Conservation (phyloP, 2,329 filamentous ascomycete genomes). For the Seiridium unicorne region DNA sequence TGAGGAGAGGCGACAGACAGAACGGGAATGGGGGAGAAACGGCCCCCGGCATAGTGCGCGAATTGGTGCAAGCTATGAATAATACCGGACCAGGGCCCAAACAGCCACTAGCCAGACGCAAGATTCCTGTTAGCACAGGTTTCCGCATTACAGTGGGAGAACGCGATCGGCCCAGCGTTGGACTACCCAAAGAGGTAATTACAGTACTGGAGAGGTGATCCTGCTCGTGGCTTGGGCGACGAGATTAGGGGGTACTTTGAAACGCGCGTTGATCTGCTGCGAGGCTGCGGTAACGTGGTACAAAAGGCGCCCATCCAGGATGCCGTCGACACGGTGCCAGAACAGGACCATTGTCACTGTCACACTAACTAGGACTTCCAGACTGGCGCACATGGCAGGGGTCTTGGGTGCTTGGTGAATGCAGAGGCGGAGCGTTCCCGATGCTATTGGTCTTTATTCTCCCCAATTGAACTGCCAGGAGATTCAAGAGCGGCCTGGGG, state of each 20-base stretch:
- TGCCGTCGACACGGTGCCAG: too few species aligned
- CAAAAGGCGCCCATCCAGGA: too few species aligned
- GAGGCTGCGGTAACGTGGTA: neutral
- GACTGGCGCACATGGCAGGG: neutral
- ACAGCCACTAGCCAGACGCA: neutral
- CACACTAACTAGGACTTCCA: neutral
- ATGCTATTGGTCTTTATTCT: neutral
- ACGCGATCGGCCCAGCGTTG: neutral
- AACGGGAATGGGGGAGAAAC: neutral
- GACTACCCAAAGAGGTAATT: conserved; percentile 1
- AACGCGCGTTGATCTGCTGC: neutral
- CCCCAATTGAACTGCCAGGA: neutral
- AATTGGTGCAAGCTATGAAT: conserved; percentile 9
- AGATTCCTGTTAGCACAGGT: neutral
- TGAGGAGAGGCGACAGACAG: neutral
- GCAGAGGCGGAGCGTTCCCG: neutral
- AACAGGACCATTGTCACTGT: neutral
- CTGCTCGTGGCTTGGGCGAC: neutral
- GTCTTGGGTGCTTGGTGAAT: neutral
- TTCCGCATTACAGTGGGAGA: conserved; percentile 8
- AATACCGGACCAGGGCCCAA: conserved; percentile 1
- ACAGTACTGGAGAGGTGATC: neutral
- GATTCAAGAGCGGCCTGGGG: neutral
- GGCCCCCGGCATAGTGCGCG: conserved; percentile 2
- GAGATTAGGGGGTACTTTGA: conserved; percentile 1